phyloP scores from a whole-genome alignment of 1,284 basidiomycete species.

The Apiotrichum mycotoxinovorans region DNA sequence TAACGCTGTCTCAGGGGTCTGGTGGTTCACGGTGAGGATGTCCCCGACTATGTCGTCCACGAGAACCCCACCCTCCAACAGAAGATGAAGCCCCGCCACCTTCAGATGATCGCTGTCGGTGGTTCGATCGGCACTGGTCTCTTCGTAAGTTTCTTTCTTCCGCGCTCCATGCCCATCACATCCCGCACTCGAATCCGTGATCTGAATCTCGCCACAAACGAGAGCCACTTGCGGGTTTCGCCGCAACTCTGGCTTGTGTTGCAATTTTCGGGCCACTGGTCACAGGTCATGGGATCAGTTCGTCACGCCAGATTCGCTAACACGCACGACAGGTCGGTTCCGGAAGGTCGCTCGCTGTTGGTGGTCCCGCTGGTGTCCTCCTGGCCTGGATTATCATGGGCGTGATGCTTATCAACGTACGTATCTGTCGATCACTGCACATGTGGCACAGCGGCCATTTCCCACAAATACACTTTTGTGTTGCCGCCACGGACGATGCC shows the following conservation, averaged over 20 bases:
- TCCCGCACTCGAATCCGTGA: too few relatives aligned
- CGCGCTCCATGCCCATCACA: too few relatives aligned
- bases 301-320: slow-evolving; percentile 16
- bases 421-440: too few relatives aligned
- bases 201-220: too few relatives aligned
- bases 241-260: not conserved
- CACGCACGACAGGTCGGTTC: slow-evolving; percentile 43
- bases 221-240: not conserved
- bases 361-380: slow-evolving; percentile 54
- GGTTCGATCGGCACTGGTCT: slow-evolving; percentile 55
- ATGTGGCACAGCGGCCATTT: too few relatives aligned
- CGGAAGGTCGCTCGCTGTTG: slow-evolving; percentile 50
- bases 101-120: slow-evolving; percentile 51
- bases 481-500: not conserved
- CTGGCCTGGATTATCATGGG: slow-evolving; percentile 46
- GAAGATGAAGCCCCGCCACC: slow-evolving; percentile 48
- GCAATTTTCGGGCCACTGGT: not conserved
- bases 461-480: not conserved
- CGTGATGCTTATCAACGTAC: slow-evolving; percentile 19
- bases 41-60: slow-evolving; percentile 28
- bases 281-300: not conserved
- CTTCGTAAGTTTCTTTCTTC: slow-evolving; percentile 18
- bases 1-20: slow-evolving; percentile 26
- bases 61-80: slow-evolving; percentile 49
- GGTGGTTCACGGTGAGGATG: slow-evolving; percentile 34